Conservation (phyloP, 345 rosid species). For the Sisymbrium irio region DNA sequence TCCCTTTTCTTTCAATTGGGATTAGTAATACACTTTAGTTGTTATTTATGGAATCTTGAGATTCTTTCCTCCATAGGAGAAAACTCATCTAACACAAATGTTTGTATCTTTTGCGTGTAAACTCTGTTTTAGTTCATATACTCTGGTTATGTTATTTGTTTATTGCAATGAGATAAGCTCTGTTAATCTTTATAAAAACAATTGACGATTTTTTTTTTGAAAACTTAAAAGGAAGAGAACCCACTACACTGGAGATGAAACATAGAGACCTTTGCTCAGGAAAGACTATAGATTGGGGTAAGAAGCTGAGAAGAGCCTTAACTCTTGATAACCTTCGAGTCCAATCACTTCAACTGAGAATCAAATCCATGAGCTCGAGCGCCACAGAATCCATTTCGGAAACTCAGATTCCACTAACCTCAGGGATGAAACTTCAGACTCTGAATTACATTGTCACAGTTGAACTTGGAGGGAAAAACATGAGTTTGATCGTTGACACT, state of each 20-base stretch:
- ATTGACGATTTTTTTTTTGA: neutral
- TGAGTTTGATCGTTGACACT: slow-evolving; percentile 77
- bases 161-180: neutral
- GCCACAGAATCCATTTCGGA: slow-evolving; percentile 28
- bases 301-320: slow-evolving; percentile 49
- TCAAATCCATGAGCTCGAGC: slow-evolving; percentile 33
- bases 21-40: slow-evolving; percentile 8
- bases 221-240: slow-evolving; percentile 46
- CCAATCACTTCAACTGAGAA: slow-evolving; percentile 51
- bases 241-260: slow-evolving; percentile 70
- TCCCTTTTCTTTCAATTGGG: slow-evolving; percentile 13
- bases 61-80: slow-evolving; percentile 7
- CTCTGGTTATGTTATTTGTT: slow-evolving; percentile 1
- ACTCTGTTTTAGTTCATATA: slow-evolving; percentile 4
- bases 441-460: slow-evolving; percentile 75
- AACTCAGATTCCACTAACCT: slow-evolving; percentile 52
- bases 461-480: slow-evolving; percentile 50
- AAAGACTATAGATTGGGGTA: slow-evolving; percentile 48
- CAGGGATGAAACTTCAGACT: slow-evolving; percentile 63
- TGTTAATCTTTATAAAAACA: neutral
- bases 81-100: neutral
- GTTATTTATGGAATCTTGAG: slow-evolving; percentile 11
- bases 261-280: slow-evolving; percentile 57
- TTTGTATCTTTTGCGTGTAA: slow-evolving; percentile 8
- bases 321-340: slow-evolving; percentile 53